A percentile compares a stretch with the other conserved stretches of the same genome.
Evolutionary conservation across 139 green algal species (phyloP).

Genomic region (Tetraselmis chui): DNA sequence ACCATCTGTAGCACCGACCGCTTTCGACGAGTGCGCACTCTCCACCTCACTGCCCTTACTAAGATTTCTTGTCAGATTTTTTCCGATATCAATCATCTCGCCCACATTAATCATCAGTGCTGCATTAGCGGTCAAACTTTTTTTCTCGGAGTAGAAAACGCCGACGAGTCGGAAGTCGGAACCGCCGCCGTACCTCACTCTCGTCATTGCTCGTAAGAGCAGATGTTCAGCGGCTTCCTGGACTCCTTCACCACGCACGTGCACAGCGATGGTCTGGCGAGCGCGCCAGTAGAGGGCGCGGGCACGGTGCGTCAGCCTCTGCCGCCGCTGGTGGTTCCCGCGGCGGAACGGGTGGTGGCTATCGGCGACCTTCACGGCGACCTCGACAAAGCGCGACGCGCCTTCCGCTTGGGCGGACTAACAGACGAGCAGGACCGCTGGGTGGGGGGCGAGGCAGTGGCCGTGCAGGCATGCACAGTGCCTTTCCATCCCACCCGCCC

Average conservation of each 20-base stretch:
- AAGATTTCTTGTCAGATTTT: too few species aligned
- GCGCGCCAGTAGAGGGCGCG: too few species aligned
- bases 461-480: constrained; percentile 52
- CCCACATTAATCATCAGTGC: too few species aligned
- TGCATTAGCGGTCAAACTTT: too few species aligned
- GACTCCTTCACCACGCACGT: background rate
- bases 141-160: too few species aligned
- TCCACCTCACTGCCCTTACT: background rate
- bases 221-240: background rate
- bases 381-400: constrained; percentile 65
- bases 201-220: too few species aligned
- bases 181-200: constrained; percentile 62
- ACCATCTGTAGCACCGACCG: background rate
- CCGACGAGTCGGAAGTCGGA: too few species aligned
- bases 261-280: background rate
- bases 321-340: constrained; percentile 31
- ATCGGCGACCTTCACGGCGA: constrained; percentile 95
- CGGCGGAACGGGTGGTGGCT: constrained; percentile 50
- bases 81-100: background rate
- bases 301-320: background rate
- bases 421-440: constrained; percentile 60
- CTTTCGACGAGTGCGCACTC: background rate
- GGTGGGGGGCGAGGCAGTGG: constrained; percentile 61
- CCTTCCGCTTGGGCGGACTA: constrained; percentile 72
- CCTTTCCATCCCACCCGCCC: background rate